Evolutionary conservation across 768 basidiomycete genomes (phyloP).

Genomic region (Xanthoconium stramineum): DNA sequence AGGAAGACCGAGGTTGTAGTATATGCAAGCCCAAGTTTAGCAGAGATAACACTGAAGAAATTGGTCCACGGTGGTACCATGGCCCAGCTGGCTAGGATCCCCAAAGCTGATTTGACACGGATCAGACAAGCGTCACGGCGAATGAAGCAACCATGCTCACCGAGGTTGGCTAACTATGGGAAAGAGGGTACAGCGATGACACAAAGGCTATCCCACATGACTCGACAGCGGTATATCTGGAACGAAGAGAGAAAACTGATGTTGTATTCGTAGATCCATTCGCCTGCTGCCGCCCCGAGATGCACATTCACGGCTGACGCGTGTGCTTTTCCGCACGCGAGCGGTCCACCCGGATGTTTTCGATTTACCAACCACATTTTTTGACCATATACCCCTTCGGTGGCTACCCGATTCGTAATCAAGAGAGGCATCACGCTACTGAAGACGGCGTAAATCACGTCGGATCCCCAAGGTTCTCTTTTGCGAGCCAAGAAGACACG

Average conservation of each 20-base stretch:
- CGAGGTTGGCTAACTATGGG: constrained; percentile 12
- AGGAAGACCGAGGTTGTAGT: constrained; percentile 1
- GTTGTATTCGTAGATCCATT: too few species aligned
- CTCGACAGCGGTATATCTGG: constrained; percentile 36
- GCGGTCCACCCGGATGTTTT: constrained; percentile 33
- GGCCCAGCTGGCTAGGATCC: neutral
- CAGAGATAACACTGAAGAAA: neutral
- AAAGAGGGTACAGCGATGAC: constrained; percentile 6
- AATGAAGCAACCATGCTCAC: constrained; percentile 1
- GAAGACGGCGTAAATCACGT: constrained; percentile 11
- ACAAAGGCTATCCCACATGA: constrained; percentile 26
- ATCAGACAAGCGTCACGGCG: neutral
- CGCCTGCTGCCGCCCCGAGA: constrained; percentile 18
- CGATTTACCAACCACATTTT: constrained; percentile 33
- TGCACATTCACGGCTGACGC: constrained; percentile 18
- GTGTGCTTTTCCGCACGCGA: constrained; percentile 26
- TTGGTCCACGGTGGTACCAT: neutral
- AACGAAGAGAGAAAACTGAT: constrained; percentile 2
- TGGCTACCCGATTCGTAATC: constrained; percentile 26
- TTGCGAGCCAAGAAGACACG: neutral
- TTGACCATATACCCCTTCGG: constrained; percentile 17
- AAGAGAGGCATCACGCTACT: constrained; percentile 21
- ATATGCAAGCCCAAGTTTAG: constrained; percentile 3
- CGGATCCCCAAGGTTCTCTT: neutral
- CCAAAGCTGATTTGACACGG: neutral